Conservation (phyloP, 2,329 filamentous ascomycete genomes). For the Xylariaceae sp. region DNA sequence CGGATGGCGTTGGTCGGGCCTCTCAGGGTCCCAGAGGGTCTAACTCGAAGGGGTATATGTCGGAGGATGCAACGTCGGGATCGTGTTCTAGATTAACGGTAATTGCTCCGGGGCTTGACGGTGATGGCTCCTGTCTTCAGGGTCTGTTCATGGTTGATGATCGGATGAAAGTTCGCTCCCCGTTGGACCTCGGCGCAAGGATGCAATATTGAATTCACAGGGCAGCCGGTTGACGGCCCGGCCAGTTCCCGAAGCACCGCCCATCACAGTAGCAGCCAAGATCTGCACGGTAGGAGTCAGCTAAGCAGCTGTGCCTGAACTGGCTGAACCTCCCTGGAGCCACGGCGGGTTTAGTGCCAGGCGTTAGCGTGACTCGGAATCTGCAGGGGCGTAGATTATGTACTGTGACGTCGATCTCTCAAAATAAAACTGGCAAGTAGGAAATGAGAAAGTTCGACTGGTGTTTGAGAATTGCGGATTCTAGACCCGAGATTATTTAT, state of each 20-base stretch:
- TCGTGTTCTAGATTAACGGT: neutral
- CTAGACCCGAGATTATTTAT: neutral
- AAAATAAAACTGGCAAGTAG: too few species aligned
- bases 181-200: conserved; percentile 23
- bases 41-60: neutral
- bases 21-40: neutral
- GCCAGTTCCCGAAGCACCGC: neutral
- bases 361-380: neutral
- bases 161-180: neutral
- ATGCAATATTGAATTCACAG: neutral
- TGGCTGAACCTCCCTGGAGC: neutral
- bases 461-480: neutral
- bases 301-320: neutral
- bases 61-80: neutral
- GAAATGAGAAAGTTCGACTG: too few species aligned
- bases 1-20: neutral
- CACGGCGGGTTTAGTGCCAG: neutral
- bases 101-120: neutral
- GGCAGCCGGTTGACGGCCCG: neutral
- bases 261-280: neutral
- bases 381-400: neutral
- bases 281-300: neutral
- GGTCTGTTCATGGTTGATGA: neutral
- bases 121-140: too few species aligned
- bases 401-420: neutral